Base-by-base conservation (phyloP, 2,329 filamentous ascomycete species). In the Seiridium cupressi region DNA sequence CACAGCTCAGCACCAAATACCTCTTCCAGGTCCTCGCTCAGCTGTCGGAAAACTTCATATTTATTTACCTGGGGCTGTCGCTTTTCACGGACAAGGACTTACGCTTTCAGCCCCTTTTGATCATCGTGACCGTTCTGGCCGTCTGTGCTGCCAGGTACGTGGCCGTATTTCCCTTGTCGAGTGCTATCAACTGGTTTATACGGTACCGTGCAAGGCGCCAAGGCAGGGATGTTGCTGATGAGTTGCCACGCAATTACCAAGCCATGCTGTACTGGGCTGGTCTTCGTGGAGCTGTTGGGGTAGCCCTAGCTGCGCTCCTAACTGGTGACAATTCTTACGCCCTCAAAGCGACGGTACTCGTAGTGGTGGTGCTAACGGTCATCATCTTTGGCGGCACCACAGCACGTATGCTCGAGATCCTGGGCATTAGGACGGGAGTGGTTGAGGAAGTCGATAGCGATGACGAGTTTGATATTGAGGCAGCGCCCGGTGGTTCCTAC, bases 201-300 rank as follows among this genome's bases (percentile, higher is more conserved):
- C 87, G 91, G 60, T 97, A 97, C 72, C 87, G 93, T 51, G 92
- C 93, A 13, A 84, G 86, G 55, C 87, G 91, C 54, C 85, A 89
- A 58, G 93, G 93, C 32, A 69, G 83, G 60, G 90, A 96, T 60
- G 86, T 89, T 4, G 86, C 87, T 13, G 94, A 98, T 65, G 95
- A 98, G 74, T 79, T 99, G 42, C 95, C 95, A 0, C 96, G 93
- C 72, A 92, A 92, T 67, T 97, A 98, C 76, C 95, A 98, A 76
- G 93, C 91, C n/a, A 98, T 99, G 95, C 86, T 99, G n/a, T 99
- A 96, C 78, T 99, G 95, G 95, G 95, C 95, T 13, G 95, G 95
- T 34, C 83, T 99, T 36, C 91, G 95, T 63, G 95, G 95, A 68
- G 95, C 95, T 51, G 95, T 99, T 67, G 95, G 95, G 60, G 95